These are phyloP conservation scores for Epithemia pelagica DNA, from an alignment of 108 stramenopile species.

Conservation along the genomic window DNA sequence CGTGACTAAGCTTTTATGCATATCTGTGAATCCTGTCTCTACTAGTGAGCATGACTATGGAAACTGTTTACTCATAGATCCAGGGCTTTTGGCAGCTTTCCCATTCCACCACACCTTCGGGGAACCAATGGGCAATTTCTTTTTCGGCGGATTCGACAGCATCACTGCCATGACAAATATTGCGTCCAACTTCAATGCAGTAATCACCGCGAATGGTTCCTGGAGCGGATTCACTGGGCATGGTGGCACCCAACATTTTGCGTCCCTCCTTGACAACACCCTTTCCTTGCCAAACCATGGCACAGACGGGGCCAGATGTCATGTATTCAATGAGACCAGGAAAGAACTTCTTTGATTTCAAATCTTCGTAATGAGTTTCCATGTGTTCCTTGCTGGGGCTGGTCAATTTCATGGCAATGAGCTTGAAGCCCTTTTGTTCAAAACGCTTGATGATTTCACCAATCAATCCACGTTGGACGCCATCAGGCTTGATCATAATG, in stretches of 20 bases:
- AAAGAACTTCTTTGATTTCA: conserved; percentile 94
- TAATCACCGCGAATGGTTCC: conserved; percentile 99
- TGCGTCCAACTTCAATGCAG: conserved; percentile 90
- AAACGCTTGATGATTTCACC: conserved; percentile 97
- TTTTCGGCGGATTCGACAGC: conserved; percentile 90
- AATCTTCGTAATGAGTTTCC: conserved; percentile 94
- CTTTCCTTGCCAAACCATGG: conserved; percentile 91
- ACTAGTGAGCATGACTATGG: no score
- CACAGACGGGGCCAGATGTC: conserved; percentile 91
- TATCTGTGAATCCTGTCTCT: no score
- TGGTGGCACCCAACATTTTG: conserved; percentile 98
- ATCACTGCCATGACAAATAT: conserved; percentile 88
- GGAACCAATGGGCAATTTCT: conserved; percentile 98
- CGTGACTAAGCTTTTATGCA: no score
- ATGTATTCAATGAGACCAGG: conserved; percentile 93
- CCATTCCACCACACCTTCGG: conserved; percentile 75
- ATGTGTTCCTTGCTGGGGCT: conserved; percentile 79
- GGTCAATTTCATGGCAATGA: conserved; percentile 93
- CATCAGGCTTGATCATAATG: conserved; percentile 94
- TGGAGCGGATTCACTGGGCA: conserved; percentile 88
- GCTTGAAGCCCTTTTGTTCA: conserved; percentile 95
- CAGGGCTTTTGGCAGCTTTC: conserved; percentile 47
- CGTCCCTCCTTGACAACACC: conserved; percentile 74
- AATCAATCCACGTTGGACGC: conserved; percentile 95
- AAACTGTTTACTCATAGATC: conserved; percentile 89